Evolutionary conservation across 2,329 filamentous ascomycete species (phyloP).

Genomic region (Lojkania enalia): DNA sequence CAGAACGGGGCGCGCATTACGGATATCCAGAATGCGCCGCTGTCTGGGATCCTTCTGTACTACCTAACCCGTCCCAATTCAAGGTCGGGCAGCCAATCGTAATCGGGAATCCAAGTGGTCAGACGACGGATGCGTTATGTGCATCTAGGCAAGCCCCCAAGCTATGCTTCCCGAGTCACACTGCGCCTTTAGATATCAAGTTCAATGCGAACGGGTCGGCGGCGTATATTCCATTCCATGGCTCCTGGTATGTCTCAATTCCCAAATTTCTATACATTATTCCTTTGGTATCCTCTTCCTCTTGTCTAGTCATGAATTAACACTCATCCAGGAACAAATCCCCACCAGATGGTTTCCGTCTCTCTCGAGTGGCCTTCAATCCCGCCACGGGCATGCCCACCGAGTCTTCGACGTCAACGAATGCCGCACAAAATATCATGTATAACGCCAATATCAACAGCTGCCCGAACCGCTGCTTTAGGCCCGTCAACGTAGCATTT

Average conservation of each 20-base stretch:
- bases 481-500: slow-evolving; percentile 59
- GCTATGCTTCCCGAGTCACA: slow-evolving; percentile 60
- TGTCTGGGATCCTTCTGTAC: slow-evolving; percentile 58
- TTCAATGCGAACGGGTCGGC: slow-evolving; percentile 59
- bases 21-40: slow-evolving; percentile 71
- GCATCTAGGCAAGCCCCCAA: slow-evolving; percentile 35
- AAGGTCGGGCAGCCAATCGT: slow-evolving; percentile 51
- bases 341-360: slow-evolving; percentile 50
- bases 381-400: slow-evolving; percentile 47
- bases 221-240: slow-evolving; percentile 67
- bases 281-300: too few relatives aligned
- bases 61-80: slow-evolving; percentile 49
- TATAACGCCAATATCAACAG: slow-evolving; percentile 53
- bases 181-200: slow-evolving; percentile 65
- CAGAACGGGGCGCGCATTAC: slow-evolving; percentile 44
- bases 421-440: slow-evolving; percentile 55
- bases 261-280: not conserved
- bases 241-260: slow-evolving; percentile 46
- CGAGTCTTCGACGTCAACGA: slow-evolving; percentile 47
- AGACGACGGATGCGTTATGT: slow-evolving; percentile 47
- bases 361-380: slow-evolving; percentile 47
- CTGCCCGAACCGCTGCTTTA: slow-evolving; percentile 61
- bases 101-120: slow-evolving; percentile 39
- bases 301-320: too few relatives aligned
- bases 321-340: slow-evolving; percentile 41